Percentiles rank a stretch among this genome's conserved stretches.
Evolutionary conservation across 2,329 filamentous ascomycete species (phyloP).

Genomic region (Verticillium nonalfalfae): DNA sequence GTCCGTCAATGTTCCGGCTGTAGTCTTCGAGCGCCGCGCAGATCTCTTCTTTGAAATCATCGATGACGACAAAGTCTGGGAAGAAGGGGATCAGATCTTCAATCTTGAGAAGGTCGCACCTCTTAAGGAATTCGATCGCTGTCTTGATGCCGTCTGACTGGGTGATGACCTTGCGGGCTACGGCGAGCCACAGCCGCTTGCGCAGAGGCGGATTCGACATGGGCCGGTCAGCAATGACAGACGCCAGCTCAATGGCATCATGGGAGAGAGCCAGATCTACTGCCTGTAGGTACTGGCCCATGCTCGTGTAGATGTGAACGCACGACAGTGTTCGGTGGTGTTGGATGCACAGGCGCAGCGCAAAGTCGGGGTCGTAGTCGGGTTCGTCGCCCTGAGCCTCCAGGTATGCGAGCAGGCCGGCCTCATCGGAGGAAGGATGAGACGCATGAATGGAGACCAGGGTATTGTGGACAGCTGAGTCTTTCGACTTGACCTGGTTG

Average conservation of each 20-base stretch:
- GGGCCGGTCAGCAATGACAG: slow-evolving; percentile 80
- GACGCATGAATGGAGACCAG: slow-evolving; percentile 94
- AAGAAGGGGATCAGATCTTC: slow-evolving; percentile 98
- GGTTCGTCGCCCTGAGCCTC: slow-evolving; percentile 84
- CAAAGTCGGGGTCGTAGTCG: slow-evolving; percentile 91
- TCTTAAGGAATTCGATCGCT: slow-evolving; percentile 87
- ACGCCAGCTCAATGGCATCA: slow-evolving; percentile 82
- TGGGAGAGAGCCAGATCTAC: slow-evolving; percentile 90
- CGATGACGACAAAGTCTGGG: slow-evolving; percentile 96
- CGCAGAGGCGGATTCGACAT: slow-evolving; percentile 72
- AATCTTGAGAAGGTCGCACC: slow-evolving; percentile 86
- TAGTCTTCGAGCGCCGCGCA: slow-evolving; percentile 92
- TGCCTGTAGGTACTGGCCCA: slow-evolving; percentile 90
- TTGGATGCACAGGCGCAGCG: slow-evolving; percentile 89
- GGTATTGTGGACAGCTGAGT: slow-evolving; percentile 92
- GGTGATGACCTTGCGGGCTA: slow-evolving; percentile 89
- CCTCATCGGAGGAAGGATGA: slow-evolving; percentile 75
- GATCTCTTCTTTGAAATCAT: slow-evolving; percentile 99
- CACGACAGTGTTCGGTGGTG: slow-evolving; percentile 89
- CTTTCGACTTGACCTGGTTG: slow-evolving; percentile 71
- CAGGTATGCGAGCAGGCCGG: slow-evolving; percentile 79
- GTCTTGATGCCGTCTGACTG: slow-evolving; percentile 82
- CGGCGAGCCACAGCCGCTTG: slow-evolving; percentile 92
- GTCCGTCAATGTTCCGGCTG: slow-evolving; percentile 76
- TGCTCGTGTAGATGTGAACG: slow-evolving; percentile 94